phyloP scores from a whole-genome alignment of 1,139 yeast genomes.

The Kodamaea alishanica region DNA sequence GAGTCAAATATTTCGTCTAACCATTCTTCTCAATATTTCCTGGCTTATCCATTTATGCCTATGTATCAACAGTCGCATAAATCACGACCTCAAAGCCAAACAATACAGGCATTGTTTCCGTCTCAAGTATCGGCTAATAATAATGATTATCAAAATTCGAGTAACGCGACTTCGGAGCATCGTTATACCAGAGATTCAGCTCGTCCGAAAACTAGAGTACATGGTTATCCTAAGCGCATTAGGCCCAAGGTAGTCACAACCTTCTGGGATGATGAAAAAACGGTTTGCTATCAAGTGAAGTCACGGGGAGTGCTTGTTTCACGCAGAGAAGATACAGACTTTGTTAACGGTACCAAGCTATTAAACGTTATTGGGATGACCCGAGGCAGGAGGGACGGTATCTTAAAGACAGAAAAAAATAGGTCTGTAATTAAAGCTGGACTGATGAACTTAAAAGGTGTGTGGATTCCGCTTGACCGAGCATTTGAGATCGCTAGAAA shows the following conservation, averaged over 20 bases:
- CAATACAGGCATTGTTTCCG: too few relatives aligned
- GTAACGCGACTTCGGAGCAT: not conserved
- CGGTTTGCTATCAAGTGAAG: slow-evolving; percentile 49
- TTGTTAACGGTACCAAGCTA: slow-evolving; percentile 53
- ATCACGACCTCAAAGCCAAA: too few relatives aligned
- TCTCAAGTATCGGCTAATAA: too few relatives aligned
- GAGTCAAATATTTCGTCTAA: too few relatives aligned
- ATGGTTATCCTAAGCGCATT: slow-evolving; percentile 10
- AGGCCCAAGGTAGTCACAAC: slow-evolving; percentile 45
- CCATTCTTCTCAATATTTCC: too few relatives aligned
- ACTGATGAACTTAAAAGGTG: slow-evolving; percentile 53
- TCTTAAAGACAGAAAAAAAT: slow-evolving; percentile 45
- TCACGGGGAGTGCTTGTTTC: slow-evolving; percentile 45
- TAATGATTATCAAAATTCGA: too few relatives aligned
- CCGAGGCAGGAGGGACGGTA: slow-evolving; percentile 55
- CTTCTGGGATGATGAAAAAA: slow-evolving; percentile 47
- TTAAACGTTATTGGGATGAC: slow-evolving; percentile 57
- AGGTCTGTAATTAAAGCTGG: slow-evolving; percentile 50
- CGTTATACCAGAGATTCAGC: slow-evolving; percentile 9
- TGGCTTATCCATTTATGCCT: too few relatives aligned
- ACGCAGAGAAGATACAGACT: slow-evolving; percentile 50
- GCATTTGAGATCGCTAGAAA: slow-evolving; percentile 51
- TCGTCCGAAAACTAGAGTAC: slow-evolving; percentile 2
- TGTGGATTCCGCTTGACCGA: slow-evolving; percentile 55
- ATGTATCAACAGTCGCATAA: too few relatives aligned